phyloP scores from a whole-genome alignment of 192 early-diverging fungal species.

The Coemansia javaensis region DNA sequence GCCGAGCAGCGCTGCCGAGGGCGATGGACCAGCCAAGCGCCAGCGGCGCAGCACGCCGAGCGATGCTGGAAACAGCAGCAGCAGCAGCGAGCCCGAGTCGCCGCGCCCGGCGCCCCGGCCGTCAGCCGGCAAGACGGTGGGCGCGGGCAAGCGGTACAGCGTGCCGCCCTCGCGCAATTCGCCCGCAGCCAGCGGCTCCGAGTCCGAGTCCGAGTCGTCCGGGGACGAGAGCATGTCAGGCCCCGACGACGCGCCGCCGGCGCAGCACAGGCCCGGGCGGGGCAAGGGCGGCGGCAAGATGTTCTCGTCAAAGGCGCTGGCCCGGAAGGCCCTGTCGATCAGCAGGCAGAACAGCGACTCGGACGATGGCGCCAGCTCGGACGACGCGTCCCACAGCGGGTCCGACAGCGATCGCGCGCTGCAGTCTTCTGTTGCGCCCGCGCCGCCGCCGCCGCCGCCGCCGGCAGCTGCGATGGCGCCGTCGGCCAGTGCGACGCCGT shows the following conservation, averaged over 20 bases:
- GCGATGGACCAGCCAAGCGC: background rate
- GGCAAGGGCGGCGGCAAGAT: slow-evolving; percentile 50
- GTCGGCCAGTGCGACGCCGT: background rate
- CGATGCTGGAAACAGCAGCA: background rate
- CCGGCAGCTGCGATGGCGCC: slow-evolving; percentile 7
- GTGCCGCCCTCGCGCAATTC: slow-evolving; percentile 22
- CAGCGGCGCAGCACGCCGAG: background rate
- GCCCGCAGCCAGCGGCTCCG: slow-evolving; percentile 3
- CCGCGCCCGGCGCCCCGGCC: slow-evolving; percentile 2
- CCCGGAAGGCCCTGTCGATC: slow-evolving; percentile 27
- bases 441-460: background rate
- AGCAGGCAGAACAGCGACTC: slow-evolving; percentile 23
- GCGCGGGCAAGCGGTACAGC: slow-evolving; percentile 34
- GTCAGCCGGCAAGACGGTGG: slow-evolving; percentile 40
- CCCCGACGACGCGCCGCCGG: background rate
- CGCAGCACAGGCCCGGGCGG: slow-evolving; percentile 9
- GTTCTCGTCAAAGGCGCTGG: slow-evolving; percentile 51
- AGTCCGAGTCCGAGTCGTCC: slow-evolving; percentile 15
- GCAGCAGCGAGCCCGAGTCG: background rate
- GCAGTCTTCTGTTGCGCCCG: no score
- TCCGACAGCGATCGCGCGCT: background rate
- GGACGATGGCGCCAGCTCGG: slow-evolving; percentile 1
- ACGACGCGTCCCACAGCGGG: slow-evolving; percentile 1
- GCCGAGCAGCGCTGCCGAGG: background rate
- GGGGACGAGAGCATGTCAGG: slow-evolving; percentile 3